Base-by-base conservation (phyloP, 1,284 basidiomycete species). In the Xerocomus minutiporus region DNA sequence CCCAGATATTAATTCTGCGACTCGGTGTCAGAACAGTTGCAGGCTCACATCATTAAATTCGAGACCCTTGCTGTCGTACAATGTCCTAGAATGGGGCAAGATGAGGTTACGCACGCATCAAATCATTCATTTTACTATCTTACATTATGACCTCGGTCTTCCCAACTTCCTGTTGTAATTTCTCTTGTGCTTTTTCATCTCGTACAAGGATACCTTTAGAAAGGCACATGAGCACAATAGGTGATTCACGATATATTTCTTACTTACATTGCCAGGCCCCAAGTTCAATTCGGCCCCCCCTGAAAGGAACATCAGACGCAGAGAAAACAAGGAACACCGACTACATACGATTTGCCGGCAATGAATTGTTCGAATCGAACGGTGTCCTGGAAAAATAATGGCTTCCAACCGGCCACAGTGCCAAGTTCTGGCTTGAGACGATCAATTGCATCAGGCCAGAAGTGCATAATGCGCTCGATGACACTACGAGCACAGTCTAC, bases 31-130 rank as follows among this genome's bases (percentile, higher is more conserved):
- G 2, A 15, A 47, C 8, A 29, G 13, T 26, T 57, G 11, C 8
- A 47, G 23, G 11, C 75, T 51, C 55, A 84, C 84, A 52, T 88
- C 85, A 58, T 87, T 77, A 61, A 88, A 88, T 61, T 88, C 86
- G 0, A 88, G 69, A 1, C 87, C 86, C 63, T 89, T 89, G 73
- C 80, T 82, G 48, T 89, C 83, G 55, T 85, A 86, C 0, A 88
- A 63, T 0, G 86, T 88, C 72, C 86, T 87, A 49, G 6, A 39
- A 39, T 1, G 25, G 28, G 5, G 40, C 29, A 35, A 46, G 12
- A 26, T 48, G 32, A 52, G 8, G 42, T 50, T 12, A 36, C 0
- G 11, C 8, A 7, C 7, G 13, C 28, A 36, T 47, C 5, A 57
- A 6, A 38, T 4, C 0, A 1, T 4, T 13, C 0, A 1, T 4